Evolutionary conservation across 2,329 filamentous ascomycete genomes (phyloP).

Genomic region (Xylariaceae sp.): DNA sequence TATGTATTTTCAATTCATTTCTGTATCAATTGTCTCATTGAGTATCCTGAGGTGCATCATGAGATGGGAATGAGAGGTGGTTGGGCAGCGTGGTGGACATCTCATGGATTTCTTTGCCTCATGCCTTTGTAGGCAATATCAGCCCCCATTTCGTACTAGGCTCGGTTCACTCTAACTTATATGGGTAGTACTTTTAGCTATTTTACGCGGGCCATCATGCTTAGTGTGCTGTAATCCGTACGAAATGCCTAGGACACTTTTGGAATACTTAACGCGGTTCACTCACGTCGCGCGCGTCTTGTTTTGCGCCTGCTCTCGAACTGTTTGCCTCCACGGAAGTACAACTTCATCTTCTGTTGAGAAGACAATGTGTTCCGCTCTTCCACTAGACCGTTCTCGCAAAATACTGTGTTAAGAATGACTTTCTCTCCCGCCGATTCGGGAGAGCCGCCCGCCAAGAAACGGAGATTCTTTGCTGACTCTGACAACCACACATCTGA

Average conservation of each 20-base stretch:
- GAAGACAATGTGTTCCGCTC: constrained; percentile 8
- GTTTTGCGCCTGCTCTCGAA: background rate
- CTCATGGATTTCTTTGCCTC: too few species aligned
- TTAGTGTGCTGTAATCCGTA: too few species aligned
- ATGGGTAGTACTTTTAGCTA: too few species aligned
- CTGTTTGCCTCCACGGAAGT: background rate
- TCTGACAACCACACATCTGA: constrained; percentile 25
- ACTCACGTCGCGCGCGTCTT: background rate
- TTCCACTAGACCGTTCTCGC: background rate
- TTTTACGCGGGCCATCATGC: too few species aligned
- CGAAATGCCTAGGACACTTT: background rate
- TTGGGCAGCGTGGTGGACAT: too few species aligned
- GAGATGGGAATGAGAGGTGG: too few species aligned
- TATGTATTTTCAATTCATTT: too few species aligned
- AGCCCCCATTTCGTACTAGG: too few species aligned
- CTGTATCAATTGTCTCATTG: too few species aligned
- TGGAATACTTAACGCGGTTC: background rate
- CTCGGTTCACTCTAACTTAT: too few species aligned
- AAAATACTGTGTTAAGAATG: constrained; percentile 31
- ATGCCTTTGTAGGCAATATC: too few species aligned
- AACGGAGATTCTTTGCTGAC: constrained; percentile 40
- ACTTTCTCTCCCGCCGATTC: constrained; percentile 34
- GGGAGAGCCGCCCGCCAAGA: constrained; percentile 34
- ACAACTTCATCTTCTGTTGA: background rate
- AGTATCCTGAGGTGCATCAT: too few species aligned